Percentiles rank a stretch among this genome's conserved stretches.
These are phyloP conservation scores for Hymenoscyphus albidus DNA, from an alignment of 2,329 filamentous ascomycete species.

Conservation along the genomic window DNA sequence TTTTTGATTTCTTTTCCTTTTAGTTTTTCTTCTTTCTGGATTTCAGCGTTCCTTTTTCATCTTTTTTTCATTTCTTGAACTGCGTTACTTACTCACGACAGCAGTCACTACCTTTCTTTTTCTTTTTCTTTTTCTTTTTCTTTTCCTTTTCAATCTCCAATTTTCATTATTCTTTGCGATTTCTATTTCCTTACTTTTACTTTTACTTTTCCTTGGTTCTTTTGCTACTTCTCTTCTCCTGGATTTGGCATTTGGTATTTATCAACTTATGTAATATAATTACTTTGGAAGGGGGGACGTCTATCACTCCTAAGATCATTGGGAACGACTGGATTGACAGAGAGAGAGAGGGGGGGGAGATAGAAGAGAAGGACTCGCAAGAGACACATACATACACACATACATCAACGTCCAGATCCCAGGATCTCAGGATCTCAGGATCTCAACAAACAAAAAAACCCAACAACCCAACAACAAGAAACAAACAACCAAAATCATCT, in stretches of 20 bases:
- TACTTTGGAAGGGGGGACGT: not conserved
- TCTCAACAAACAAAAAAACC: too few species aligned
- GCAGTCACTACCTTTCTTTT: not conserved
- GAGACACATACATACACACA: not conserved
- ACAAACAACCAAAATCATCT: not conserved
- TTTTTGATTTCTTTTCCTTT: not conserved
- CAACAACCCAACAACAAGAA: too few species aligned
- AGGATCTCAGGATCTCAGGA: too few species aligned
- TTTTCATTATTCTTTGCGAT: not conserved
- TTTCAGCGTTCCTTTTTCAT: not conserved
- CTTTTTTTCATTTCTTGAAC: not conserved
- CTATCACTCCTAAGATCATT: too few species aligned
- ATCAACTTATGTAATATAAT: not conserved
- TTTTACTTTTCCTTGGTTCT: too few species aligned
- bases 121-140: not conserved
- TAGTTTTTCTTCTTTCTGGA: not conserved
- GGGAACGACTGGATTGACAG: not conserved
- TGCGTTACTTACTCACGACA: not conserved
- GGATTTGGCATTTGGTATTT: not conserved
- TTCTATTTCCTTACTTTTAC: not conserved
- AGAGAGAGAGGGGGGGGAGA: not conserved
- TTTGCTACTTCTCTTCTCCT: too few species aligned
- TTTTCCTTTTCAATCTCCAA: not conserved
- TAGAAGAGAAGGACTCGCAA: not conserved
- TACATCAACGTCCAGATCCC: too few species aligned